phyloP scores from a whole-genome alignment of 805 yeast genomes.

The Phaffomyces antillensis region DNA sequence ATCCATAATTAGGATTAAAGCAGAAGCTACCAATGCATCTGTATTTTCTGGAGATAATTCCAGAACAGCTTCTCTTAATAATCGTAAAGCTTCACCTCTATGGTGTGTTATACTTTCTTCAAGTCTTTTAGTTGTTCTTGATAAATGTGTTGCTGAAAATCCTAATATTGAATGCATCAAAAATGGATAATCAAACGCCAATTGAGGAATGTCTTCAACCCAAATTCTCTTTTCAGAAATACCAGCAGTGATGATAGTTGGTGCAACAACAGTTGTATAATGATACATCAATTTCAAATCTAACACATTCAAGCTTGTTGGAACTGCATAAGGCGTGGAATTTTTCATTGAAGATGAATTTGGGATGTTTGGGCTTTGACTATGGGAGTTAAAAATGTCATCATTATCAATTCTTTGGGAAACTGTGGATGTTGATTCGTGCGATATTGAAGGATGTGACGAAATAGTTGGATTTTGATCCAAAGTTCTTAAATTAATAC shows the following conservation, averaged over 20 bases:
- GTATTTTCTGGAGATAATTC: slow-evolving; percentile 79
- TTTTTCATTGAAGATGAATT: background rate
- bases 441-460: slow-evolving; percentile 24
- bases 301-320: slow-evolving; percentile 41
- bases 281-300: slow-evolving; percentile 84
- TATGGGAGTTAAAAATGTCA: slow-evolving; percentile 1
- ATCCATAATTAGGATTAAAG: slow-evolving; percentile 84
- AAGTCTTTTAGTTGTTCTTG: slow-evolving; percentile 66
- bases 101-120: slow-evolving; percentile 81
- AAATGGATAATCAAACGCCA: slow-evolving; percentile 84
- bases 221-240: slow-evolving; percentile 81
- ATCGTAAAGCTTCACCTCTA: slow-evolving; percentile 76
- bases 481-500: slow-evolving; percentile 21
- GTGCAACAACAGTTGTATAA: slow-evolving; percentile 77
- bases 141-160: slow-evolving; percentile 85
- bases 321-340: slow-evolving; percentile 20
- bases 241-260: slow-evolving; percentile 85
- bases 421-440: slow-evolving; percentile 21
- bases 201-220: slow-evolving; percentile 80
- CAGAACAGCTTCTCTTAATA: slow-evolving; percentile 79
- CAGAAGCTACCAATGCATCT: slow-evolving; percentile 90
- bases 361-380: background rate
- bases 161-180: slow-evolving; percentile 89
- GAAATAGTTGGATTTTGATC: slow-evolving; percentile 24
- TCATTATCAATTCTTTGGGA: slow-evolving; percentile 9